Evolutionary conservation across 306 rosid species (phyloP).

Genomic region (Ochetophila trinervis): DNA sequence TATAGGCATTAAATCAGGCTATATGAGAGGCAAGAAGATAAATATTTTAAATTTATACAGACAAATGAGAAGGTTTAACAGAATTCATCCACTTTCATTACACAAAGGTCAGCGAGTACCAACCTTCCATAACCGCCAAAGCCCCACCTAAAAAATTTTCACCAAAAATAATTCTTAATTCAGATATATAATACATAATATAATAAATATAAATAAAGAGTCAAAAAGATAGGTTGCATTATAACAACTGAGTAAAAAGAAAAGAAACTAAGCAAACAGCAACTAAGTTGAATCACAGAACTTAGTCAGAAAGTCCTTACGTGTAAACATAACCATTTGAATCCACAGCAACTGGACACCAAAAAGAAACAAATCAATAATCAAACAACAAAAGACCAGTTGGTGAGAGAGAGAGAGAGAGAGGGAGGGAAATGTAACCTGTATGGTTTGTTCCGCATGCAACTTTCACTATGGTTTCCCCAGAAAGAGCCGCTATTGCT

Average conservation of each 20-base stretch:
- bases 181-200: slow-evolving; percentile 15
- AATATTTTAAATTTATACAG: not conserved
- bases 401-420: not conserved
- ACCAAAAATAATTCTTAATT: slow-evolving; percentile 16
- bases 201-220: slow-evolving; percentile 6
- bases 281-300: not conserved
- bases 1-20: slow-evolving; percentile 28
- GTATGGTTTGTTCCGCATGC: slow-evolving; percentile 97
- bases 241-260: slow-evolving; percentile 1
- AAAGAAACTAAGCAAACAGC: not conserved
- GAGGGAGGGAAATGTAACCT: slow-evolving; percentile 34
- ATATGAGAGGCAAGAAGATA: slow-evolving; percentile 8
- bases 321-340: slow-evolving; percentile 84
- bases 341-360: slow-evolving; percentile 82
- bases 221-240: slow-evolving; percentile 2
- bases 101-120: slow-evolving; percentile 27
- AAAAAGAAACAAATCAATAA: slow-evolving; percentile 27
- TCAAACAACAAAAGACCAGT: not conserved
- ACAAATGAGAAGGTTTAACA: slow-evolving; percentile 3
- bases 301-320: slow-evolving; percentile 44
- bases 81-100: no score
- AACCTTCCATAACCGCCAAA: slow-evolving; percentile 99
- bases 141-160: slow-evolving; percentile 72
- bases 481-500: slow-evolving; percentile 79
- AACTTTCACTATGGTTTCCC: slow-evolving; percentile 79